phyloP scores from a whole-genome alignment of 83 land plant species.

The Picea abies region DNA sequence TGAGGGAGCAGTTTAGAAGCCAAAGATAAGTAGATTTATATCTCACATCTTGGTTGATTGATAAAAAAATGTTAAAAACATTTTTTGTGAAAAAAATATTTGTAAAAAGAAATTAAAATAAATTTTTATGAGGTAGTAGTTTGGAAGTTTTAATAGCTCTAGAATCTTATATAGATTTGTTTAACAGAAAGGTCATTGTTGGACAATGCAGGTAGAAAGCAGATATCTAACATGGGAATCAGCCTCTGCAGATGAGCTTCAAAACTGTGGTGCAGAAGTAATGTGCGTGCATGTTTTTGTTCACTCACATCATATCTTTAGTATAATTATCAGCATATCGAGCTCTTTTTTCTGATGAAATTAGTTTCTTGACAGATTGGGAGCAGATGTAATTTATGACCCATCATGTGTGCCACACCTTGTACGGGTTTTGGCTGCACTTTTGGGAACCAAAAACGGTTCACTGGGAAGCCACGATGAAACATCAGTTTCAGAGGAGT shows the following conservation, averaged over 20 bases:
- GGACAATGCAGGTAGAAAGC: conserved; percentile 60
- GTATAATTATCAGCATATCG: not conserved
- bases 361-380: conserved; percentile 55
- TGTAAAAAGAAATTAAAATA: no score
- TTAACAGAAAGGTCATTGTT: no score
- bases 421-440: conserved; percentile 52
- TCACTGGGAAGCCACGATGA: not conserved
- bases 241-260: conserved; percentile 48
- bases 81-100: no score
- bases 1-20: not conserved
- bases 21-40: no score
- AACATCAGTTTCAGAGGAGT: not conserved
- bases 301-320: not conserved
- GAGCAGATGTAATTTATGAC: conserved; percentile 90
- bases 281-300: conserved; percentile 52
- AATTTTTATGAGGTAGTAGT: no score
- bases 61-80: no score
- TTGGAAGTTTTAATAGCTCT: no score
- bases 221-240: conserved; percentile 72
- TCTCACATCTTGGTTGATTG: no score
- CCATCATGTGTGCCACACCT: conserved; percentile 72
- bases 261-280: conserved; percentile 48
- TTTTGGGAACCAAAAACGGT: conserved; percentile 28
- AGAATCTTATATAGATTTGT: no score
- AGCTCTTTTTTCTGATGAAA: conserved; percentile 3